phyloP scores from a whole-genome alignment of 1,139 yeast genomes.

The Debaryomycetaceae sp. region DNA sequence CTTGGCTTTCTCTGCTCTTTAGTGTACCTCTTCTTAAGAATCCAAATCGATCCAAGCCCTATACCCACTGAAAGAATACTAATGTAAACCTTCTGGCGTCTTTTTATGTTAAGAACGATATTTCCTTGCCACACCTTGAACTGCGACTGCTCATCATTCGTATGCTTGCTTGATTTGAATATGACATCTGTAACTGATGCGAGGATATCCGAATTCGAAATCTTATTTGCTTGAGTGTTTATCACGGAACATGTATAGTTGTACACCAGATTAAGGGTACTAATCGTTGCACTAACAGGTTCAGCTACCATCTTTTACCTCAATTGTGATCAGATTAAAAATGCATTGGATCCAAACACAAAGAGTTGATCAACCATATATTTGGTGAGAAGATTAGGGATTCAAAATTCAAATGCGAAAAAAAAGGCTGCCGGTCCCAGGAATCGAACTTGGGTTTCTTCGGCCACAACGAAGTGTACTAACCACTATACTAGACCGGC shows the following conservation, averaged over 20 bases:
- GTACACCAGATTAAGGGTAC: conserved; percentile 26
- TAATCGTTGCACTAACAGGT: conserved; percentile 42
- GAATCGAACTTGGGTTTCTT: conserved; percentile 46
- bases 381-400: background rate
- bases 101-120: background rate
- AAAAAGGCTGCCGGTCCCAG: conserved; percentile 39
- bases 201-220: conserved; percentile 14
- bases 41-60: conserved; percentile 19
- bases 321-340: background rate
- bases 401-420: conserved; percentile 1
- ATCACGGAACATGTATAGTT: conserved; percentile 22
- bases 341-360: background rate
- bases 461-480: conserved; percentile 48
- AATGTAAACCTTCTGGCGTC: background rate
- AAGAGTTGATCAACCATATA: no score
- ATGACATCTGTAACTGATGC: background rate
- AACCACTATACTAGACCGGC: conserved; percentile 46
- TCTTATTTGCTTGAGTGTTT: conserved; percentile 20
- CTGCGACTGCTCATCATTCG: background rate
- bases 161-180: background rate
- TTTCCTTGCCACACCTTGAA: background rate
- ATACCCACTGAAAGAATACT: conserved; percentile 25
- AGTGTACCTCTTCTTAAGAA: conserved; percentile 4
- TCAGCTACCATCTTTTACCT: conserved; percentile 39
- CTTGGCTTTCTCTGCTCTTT: conserved; percentile 10